Evolutionary conservation across 1,284 basidiomycete genomes (phyloP), one percentile per base, ranked within the genome.

Genomic region (Phaffia rhodozyma): DNA sequence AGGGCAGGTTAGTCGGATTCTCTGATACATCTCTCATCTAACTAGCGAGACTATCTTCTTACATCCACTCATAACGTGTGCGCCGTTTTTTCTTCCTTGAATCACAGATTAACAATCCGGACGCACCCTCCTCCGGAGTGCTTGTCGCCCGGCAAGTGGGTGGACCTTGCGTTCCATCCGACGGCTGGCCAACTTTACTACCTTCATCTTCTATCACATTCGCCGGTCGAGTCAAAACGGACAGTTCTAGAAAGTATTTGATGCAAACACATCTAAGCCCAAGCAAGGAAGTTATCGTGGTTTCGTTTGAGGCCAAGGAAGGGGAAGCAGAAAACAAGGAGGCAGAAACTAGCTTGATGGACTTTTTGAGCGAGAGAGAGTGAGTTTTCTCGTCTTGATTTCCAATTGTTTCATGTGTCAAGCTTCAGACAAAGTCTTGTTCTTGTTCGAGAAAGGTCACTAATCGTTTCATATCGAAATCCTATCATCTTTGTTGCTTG

Each of bases 231-330:
- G 64, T 66, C 13, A 49, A 29, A 1, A 50, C 53, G 38, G 52
- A 53, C 5, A 20, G 34, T 16, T 61, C 58, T 27, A 48, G 64
- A 20, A 62, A 66, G 55, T 66, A 58, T 51, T 30, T 66, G 21
- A 55, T 53, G 20, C 59, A 66, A 56, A 23, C 50, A 5, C 64
- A 58, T 23, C 55, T 66, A n/a, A 61, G 50, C 27, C 60, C 64
- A 27, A 66, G 27, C 48, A 61, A 61, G 56, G 64, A 66, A 18
- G 25, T 66, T 32, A 23, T 66, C 21, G 64, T 66, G 21, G 60
- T 66, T 11, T 16, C 49, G 1, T 27, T 66, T 13, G 55, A 61
- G 20, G 60, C 49, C 7, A 47, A 4, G 1, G 60, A 55, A 5
- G 56, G 20, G 49, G 27, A 52, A 52, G 50, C 23, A 52, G 52